phyloP scores from a whole-genome alignment of 2,329 filamentous ascomycete genomes.

The Pyrenophora teres region DNA sequence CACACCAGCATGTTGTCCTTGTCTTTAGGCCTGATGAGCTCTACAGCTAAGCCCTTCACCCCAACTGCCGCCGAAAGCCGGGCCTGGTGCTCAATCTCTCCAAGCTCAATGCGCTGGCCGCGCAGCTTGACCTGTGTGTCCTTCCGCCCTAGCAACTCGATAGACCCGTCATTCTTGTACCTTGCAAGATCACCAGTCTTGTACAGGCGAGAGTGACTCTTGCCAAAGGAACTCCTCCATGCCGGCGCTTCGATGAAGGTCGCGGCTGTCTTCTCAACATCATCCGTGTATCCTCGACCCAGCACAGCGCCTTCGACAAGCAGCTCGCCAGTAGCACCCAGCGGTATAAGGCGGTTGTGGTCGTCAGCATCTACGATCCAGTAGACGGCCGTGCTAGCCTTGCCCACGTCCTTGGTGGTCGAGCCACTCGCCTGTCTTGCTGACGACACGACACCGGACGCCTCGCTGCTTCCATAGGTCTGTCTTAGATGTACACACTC shows the following conservation, averaged over 20 bases:
- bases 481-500: background rate
- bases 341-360: slow-evolving; percentile 10
- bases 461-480: background rate
- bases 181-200: background rate
- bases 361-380: slow-evolving; percentile 15
- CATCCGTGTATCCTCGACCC: slow-evolving; percentile 26
- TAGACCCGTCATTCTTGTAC: background rate
- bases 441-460: background rate
- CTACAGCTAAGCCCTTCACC: background rate
- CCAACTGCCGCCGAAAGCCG: background rate
- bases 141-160: background rate
- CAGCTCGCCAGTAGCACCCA: slow-evolving; percentile 50
- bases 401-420: background rate
- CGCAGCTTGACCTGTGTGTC: slow-evolving; percentile 24
- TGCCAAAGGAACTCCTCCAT: slow-evolving; percentile 18
- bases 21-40: background rate
- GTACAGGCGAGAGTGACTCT: background rate
- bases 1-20: too few species aligned
- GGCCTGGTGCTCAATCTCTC: slow-evolving; percentile 25
- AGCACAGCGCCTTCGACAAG: slow-evolving; percentile 59
- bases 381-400: slow-evolving; percentile 6
- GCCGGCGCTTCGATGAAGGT: slow-evolving; percentile 16
- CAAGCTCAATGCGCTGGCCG: slow-evolving; percentile 25
- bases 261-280: slow-evolving; percentile 17
- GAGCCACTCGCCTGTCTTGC: background rate